These are phyloP conservation scores for Microthlaspi erraticum DNA, from an alignment of 345 rosid genomes.

Conservation along the genomic window DNA sequence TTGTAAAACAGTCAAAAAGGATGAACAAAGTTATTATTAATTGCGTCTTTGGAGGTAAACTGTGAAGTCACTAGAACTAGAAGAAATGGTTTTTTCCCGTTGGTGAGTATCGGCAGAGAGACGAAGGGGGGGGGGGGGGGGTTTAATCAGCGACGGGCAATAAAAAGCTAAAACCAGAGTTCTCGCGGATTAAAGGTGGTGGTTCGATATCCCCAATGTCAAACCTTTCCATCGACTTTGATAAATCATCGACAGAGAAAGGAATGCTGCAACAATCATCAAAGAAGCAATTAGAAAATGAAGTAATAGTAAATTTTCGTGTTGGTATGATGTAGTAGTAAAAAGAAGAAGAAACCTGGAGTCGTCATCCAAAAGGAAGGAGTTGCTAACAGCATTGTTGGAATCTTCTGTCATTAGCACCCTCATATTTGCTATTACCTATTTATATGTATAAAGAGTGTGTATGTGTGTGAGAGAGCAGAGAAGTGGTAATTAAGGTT, in stretches of 20 bases:
- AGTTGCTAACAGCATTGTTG: conserved; percentile 88
- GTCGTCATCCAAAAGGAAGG: conserved; percentile 93
- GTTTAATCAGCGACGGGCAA: conserved; percentile 67
- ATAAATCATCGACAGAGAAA: conserved; percentile 92
- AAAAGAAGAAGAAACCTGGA: conserved; percentile 65
- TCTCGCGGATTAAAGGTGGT: conserved; percentile 85
- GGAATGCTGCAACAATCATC: conserved; percentile 72
- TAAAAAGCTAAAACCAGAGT: conserved; percentile 89
- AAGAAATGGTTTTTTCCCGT: neutral
- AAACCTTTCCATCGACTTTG: conserved; percentile 92
- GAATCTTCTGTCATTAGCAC: conserved; percentile 98
- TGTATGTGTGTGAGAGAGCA: conserved; percentile 10
- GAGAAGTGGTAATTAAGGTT: neutral
- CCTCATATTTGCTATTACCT: conserved; percentile 93
- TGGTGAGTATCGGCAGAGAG: neutral
- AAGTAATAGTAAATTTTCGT: neutral
- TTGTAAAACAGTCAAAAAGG: neutral
- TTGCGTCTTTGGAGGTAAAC: neutral
- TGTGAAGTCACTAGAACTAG: conserved; percentile 24
- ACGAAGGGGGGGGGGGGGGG: neutral
- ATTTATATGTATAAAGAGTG: conserved; percentile 1
- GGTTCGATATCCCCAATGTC: conserved; percentile 89
- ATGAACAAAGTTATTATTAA: conserved; percentile 20
- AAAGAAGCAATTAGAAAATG: neutral
- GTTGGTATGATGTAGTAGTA: neutral